Evolutionary conservation across 2,329 filamentous ascomycete genomes (phyloP).

Genomic region (Calycina herbarum): DNA sequence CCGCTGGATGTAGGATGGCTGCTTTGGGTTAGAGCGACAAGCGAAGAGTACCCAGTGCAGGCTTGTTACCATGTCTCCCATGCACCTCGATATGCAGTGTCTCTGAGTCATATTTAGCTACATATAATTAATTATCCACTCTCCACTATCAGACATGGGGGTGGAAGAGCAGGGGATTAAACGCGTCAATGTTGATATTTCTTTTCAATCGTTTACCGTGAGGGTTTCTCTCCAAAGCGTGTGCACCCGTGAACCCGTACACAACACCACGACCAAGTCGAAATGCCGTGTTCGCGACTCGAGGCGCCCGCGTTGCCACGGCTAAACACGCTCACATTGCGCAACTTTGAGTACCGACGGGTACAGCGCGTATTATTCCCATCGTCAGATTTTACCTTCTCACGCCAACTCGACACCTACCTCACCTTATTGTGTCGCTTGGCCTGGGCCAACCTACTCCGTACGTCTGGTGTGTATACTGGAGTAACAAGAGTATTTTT

Average conservation of each 20-base stretch:
- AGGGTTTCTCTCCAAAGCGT: neutral
- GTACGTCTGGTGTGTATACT: neutral
- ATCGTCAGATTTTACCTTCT: slow-evolving; percentile 12
- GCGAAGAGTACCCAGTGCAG: neutral
- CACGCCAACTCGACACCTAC: neutral
- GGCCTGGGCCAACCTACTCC: neutral
- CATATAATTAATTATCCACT: slow-evolving; percentile 15
- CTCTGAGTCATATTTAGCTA: slow-evolving; percentile 38
- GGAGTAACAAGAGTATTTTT: slow-evolving; percentile 4
- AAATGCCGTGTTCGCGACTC: slow-evolving; percentile 6
- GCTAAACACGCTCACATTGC: neutral
- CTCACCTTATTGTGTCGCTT: neutral
- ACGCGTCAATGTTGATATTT: slow-evolving; percentile 6
- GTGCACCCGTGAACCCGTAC: neutral
- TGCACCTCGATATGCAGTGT: slow-evolving; percentile 31
- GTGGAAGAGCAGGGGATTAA: slow-evolving; percentile 11
- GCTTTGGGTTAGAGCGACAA: slow-evolving; percentile 18
- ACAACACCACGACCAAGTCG: neutral
- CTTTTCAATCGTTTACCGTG: neutral
- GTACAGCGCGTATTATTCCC: neutral
- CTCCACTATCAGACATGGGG: slow-evolving; percentile 5
- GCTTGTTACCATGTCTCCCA: neutral
- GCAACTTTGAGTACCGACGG: neutral
- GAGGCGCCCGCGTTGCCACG: slow-evolving; percentile 29
- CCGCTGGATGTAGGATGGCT: slow-evolving; percentile 26